Conservation (phyloP, 177 flowering plant species). For the Vitis hybrid region DNA sequence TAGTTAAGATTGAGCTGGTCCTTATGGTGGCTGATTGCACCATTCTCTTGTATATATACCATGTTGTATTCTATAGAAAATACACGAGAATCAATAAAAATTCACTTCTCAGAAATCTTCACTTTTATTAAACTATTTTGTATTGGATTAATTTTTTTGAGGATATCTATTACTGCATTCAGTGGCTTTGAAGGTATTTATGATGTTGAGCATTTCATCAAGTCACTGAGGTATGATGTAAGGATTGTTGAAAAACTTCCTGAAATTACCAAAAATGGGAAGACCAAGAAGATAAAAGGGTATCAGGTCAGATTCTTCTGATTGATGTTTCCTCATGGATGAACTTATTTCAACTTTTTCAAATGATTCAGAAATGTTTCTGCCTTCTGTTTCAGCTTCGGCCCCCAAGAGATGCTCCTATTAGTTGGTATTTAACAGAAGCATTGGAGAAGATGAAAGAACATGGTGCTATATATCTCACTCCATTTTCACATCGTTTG, state of each 20-base stretch:
- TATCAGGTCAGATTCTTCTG: conserved; percentile 50
- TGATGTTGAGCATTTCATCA: conserved; percentile 92
- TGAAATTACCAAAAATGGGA: conserved; percentile 71
- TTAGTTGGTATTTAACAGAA: conserved; percentile 78
- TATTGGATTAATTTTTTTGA: not conserved
- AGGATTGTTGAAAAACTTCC: conserved; percentile 83
- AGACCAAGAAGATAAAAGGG: conserved; percentile 81
- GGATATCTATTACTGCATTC: conserved; percentile 12
- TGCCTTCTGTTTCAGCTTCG: conserved; percentile 48
- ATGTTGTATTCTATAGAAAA: no score
- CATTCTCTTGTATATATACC: no score
- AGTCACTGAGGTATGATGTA: conserved; percentile 76
- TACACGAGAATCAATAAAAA: no score
- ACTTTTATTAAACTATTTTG: not conserved
- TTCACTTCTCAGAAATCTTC: no score
- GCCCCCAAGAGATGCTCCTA: conserved; percentile 95
- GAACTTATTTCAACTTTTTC: no score
- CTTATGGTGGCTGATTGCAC: no score
- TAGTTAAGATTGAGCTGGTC: no score
- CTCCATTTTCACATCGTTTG: conserved; percentile 95
- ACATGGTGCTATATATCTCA: conserved; percentile 96
- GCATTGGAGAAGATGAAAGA: conserved; percentile 89
- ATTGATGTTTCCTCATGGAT: not conserved
- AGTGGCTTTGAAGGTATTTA: conserved; percentile 95
- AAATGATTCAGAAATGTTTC: not conserved